Percentiles rank a stretch among this genome's conserved stretches.
Conservation (phyloP, 345 rosid genomes). For the Salix suchowensis region DNA sequence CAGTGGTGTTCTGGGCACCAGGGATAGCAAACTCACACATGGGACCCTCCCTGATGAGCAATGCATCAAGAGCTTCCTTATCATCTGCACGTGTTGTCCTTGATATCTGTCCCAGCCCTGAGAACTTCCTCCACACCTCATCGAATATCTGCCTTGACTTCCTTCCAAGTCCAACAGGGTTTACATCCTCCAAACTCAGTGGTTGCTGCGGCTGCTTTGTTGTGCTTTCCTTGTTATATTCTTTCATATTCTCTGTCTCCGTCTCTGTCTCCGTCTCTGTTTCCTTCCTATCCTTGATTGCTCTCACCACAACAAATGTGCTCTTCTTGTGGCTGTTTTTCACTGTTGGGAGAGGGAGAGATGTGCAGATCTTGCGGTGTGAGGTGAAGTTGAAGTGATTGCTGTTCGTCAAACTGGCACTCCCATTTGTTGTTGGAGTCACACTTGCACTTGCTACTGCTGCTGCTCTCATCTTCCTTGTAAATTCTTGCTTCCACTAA, state of each 20-base stretch:
- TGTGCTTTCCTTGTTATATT: constrained; percentile 2
- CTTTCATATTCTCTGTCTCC: too few relatives aligned
- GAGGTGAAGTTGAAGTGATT: constrained; percentile 2
- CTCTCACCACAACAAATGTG: background rate
- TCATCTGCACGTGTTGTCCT: constrained; percentile 73
- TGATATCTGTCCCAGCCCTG: constrained; percentile 89
- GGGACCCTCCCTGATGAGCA: constrained; percentile 80
- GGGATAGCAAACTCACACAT: constrained; percentile 93
- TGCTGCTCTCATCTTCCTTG: too few relatives aligned
- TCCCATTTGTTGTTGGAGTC: background rate
- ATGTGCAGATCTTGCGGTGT: background rate
- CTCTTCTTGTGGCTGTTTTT: background rate
- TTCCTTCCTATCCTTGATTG: background rate
- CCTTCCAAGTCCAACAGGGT: constrained; percentile 85
- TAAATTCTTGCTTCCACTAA: background rate
- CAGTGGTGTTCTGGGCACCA: constrained; percentile 86
- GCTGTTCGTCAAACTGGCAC: background rate
- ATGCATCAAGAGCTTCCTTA: constrained; percentile 52
- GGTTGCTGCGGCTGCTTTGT: constrained; percentile 29
- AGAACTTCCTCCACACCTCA: constrained; percentile 95
- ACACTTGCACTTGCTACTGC: constrained; percentile 2
- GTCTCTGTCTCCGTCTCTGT: background rate
- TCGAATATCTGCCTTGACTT: constrained; percentile 84
- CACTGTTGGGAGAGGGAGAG: background rate
- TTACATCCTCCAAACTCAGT: constrained; percentile 69